These are phyloP conservation scores for Corymbia citriodora DNA, from an alignment of 441 rosid species.

Conservation along the genomic window DNA sequence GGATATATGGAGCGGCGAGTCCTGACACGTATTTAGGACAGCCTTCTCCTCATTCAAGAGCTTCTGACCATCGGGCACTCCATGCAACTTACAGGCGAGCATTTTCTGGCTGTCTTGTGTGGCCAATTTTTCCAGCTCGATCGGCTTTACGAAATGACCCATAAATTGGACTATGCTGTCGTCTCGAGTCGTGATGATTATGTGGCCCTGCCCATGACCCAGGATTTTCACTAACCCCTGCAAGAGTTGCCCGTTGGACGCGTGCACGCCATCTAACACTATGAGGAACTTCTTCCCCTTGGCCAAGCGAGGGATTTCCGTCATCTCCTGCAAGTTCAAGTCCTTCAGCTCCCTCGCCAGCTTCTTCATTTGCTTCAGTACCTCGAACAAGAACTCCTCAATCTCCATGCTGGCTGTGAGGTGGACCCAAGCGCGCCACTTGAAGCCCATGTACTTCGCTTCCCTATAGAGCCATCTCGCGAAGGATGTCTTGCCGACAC, in stretches of 20 bases:
- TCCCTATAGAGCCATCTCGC: not conserved
- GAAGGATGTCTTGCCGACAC: not conserved
- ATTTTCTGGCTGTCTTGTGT: rapidly evolving
- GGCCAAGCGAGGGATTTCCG: rapidly evolving
- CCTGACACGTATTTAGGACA: not conserved
- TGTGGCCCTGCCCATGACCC: not conserved
- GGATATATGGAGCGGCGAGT: not conserved
- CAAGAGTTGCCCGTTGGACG: rapidly evolving
- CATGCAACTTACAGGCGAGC: not conserved
- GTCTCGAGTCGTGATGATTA: not conserved
- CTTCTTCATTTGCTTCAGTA: not conserved
- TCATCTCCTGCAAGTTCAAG: not conserved
- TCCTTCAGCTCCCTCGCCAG: not conserved
- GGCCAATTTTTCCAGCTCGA: not conserved
- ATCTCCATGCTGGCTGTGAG: not conserved
- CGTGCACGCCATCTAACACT: not conserved
- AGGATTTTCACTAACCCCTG: not conserved
- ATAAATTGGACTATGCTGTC: rapidly evolving
- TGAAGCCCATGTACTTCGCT: not conserved
- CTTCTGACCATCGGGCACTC: not conserved
- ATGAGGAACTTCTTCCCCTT: not conserved
- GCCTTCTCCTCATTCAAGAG: not conserved
- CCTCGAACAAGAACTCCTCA: not conserved
- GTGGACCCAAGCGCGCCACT: not conserved
- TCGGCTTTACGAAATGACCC: not conserved